Conservation (phyloP, 2,329 filamentous ascomycete species). For the Hyphodiscus sp. region DNA sequence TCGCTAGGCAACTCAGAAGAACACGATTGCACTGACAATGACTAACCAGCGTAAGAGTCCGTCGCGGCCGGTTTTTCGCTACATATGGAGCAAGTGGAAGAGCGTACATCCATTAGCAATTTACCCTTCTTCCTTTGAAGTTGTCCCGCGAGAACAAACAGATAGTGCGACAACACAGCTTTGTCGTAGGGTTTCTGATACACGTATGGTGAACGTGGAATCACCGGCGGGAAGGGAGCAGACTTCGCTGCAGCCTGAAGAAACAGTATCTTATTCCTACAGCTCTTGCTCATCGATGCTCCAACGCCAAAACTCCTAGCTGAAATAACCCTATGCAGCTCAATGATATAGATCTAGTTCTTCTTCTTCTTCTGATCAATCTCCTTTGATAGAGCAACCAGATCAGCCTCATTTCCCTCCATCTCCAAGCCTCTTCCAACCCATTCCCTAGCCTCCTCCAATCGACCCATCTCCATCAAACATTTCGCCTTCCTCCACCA, state of each 20-base stretch:
- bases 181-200: too few relatives aligned
- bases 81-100: too few relatives aligned
- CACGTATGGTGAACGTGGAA: neutral
- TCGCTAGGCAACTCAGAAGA: neutral
- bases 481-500: constrained; percentile 89
- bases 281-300: neutral
- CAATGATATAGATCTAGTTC: constrained; percentile 4
- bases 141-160: too few relatives aligned
- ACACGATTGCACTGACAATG: neutral
- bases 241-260: neutral
- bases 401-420: constrained; percentile 63
- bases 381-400: constrained; percentile 58
- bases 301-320: neutral
- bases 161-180: too few relatives aligned
- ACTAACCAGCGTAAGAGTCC: too few relatives aligned
- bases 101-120: too few relatives aligned
- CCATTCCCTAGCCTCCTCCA: constrained; percentile 77
- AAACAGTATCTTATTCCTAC: neutral
- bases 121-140: too few relatives aligned
- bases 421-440: constrained; percentile 72
- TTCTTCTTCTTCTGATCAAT: constrained; percentile 41
- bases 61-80: too few relatives aligned
- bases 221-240: neutral
- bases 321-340: neutral
- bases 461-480: constrained; percentile 81